Evolutionary conservation across 2,329 filamentous ascomycete genomes (phyloP).

Genomic region (Curvularia sp.): DNA sequence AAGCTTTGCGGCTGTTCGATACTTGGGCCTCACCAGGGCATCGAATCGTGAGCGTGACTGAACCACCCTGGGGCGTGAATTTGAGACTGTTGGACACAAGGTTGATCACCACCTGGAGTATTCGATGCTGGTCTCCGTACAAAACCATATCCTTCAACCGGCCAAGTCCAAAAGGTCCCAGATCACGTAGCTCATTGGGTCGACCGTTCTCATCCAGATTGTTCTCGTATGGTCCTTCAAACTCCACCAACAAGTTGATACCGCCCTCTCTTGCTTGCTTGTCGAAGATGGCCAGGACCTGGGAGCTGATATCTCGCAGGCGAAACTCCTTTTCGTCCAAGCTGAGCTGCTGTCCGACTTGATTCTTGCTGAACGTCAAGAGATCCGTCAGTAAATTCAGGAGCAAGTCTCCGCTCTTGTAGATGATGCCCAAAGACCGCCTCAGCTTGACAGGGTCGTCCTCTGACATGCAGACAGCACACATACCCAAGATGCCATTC

Average conservation of each 20-base stretch:
- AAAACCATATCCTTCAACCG: conserved; percentile 83
- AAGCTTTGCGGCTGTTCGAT: conserved; percentile 54
- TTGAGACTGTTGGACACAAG: conserved; percentile 91
- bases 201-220: conserved; percentile 49
- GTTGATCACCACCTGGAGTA: conserved; percentile 92
- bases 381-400: conserved; percentile 88
- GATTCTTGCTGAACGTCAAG: conserved; percentile 92
- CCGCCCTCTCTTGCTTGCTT: conserved; percentile 83
- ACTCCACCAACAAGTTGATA: conserved; percentile 76
- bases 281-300: conserved; percentile 85
- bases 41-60: conserved; percentile 76
- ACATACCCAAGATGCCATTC: conserved; percentile 95
- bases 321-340: conserved; percentile 87
- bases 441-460: conserved; percentile 79
- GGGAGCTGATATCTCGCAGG: conserved; percentile 81
- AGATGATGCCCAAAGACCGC: conserved; percentile 83
- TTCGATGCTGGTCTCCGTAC: conserved; percentile 91
- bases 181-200: conserved; percentile 58
- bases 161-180: conserved; percentile 70
- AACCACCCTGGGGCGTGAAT: conserved; percentile 80
- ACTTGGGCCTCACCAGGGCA: conserved; percentile 68
- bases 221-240: conserved; percentile 61
- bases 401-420: conserved; percentile 84
- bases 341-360: conserved; percentile 82
- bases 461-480: conserved; percentile 90